Percentiles rank a stretch among this genome's conserved stretches.
phyloP scores from a whole-genome alignment of 371 early-diverging fungal species.

The Mortierella sp. region DNA sequence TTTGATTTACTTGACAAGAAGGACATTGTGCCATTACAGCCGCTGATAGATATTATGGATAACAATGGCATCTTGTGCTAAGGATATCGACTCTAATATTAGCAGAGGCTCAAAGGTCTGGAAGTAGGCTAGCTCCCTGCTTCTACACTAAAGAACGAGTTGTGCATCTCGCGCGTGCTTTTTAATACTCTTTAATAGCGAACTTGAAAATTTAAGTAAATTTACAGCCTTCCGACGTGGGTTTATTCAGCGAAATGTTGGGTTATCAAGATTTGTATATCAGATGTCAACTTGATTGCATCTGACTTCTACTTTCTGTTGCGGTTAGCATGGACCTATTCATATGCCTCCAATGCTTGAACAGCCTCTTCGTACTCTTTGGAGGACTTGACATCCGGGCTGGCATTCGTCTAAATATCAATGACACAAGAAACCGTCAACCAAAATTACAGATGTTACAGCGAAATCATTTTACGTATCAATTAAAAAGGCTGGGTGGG shows the following conservation, averaged over 20 bases:
- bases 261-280: too few relatives aligned
- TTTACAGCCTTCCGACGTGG: too few relatives aligned
- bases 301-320: not conserved
- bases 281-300: too few relatives aligned
- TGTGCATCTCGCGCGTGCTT: too few relatives aligned
- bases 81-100: not conserved
- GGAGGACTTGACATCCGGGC: constrained; percentile 35
- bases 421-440: not conserved
- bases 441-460: not conserved
- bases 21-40: constrained; percentile 86
- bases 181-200: too few relatives aligned
- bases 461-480: too few relatives aligned
- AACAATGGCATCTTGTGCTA: constrained; percentile 54
- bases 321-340: not conserved
- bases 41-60: constrained; percentile 81
- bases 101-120: not conserved
- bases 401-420: constrained; percentile 26
- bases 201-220: too few relatives aligned
- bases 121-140: not conserved
- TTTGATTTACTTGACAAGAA: constrained; percentile 94
- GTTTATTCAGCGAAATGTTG: too few relatives aligned
- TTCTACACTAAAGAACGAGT: too few relatives aligned
- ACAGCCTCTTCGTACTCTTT: constrained; percentile 53
- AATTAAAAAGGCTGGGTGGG: too few relatives aligned
- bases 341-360: constrained; percentile 29